Evolutionary conservation across 2,329 filamentous ascomycete genomes (phyloP).

Genomic region (Fusarium cicatricum): DNA sequence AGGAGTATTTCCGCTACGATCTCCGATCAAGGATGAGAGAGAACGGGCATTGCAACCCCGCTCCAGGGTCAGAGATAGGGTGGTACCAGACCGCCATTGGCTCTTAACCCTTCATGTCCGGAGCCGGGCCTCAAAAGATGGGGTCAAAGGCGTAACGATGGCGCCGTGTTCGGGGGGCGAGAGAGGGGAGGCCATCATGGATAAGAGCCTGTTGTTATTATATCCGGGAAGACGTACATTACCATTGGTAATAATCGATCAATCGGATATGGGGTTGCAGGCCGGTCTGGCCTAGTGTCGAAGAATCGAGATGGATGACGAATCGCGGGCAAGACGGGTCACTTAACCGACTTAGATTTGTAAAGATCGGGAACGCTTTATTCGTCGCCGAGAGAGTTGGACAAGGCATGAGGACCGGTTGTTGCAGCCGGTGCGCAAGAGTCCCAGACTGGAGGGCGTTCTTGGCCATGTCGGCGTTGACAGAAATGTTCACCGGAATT

Average conservation of each 20-base stretch:
- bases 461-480: slow-evolving; percentile 2
- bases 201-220: slow-evolving; percentile 12
- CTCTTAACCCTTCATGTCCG: slow-evolving; percentile 20
- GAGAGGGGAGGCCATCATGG: slow-evolving; percentile 18
- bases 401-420: slow-evolving; percentile 11
- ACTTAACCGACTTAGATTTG: slow-evolving; percentile 18
- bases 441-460: background rate
- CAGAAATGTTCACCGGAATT: slow-evolving; percentile 12
- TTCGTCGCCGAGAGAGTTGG: slow-evolving; percentile 7
- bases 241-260: slow-evolving; percentile 12
- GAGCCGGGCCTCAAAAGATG: slow-evolving; percentile 39
- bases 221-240: slow-evolving; percentile 12
- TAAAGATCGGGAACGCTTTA: slow-evolving; percentile 7
- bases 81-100: slow-evolving; percentile 24
- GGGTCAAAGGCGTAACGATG: slow-evolving; percentile 24
- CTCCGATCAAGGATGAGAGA: slow-evolving; percentile 9
- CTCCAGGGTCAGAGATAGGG: slow-evolving; percentile 24
- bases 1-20: too few species aligned
- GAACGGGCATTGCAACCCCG: slow-evolving; percentile 27
- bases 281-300: slow-evolving; percentile 18
- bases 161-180: slow-evolving; percentile 23
- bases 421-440: background rate
- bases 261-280: slow-evolving; percentile 24
- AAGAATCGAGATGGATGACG: slow-evolving; percentile 16
- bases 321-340: slow-evolving; percentile 17